These are phyloP conservation scores for Chlorella ohadii DNA, from an alignment of 139 green algal species.

Conservation along the genomic window DNA sequence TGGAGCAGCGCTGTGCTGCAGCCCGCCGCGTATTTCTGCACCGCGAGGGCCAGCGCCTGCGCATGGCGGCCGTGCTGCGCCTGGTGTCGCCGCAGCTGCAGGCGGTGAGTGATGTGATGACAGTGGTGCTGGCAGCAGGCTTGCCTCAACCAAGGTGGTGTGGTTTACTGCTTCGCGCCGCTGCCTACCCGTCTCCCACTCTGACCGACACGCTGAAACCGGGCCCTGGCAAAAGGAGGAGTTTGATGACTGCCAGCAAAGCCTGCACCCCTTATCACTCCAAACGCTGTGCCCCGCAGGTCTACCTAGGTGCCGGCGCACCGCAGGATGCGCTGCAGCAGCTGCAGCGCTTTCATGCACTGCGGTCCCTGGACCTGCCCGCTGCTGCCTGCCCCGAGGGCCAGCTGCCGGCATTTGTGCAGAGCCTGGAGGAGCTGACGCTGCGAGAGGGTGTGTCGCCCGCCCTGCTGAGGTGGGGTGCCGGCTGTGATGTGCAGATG, in stretches of 20 bases:
- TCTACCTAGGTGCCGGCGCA: not conserved
- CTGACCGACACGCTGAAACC: no score
- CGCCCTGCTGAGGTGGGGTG: not conserved
- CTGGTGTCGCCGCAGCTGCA: slow-evolving; percentile 9
- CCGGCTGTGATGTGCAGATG: not conserved
- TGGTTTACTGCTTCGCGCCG: no score
- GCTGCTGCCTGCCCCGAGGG: not conserved
- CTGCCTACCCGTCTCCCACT: no score
- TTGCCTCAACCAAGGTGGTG: no score
- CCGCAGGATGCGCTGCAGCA: not conserved
- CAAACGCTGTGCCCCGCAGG: no score
- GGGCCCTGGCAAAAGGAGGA: no score
- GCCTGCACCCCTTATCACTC: no score
- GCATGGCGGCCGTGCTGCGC: not conserved
- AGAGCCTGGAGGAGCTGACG: slow-evolving; percentile 8
- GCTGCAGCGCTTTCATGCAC: not conserved
- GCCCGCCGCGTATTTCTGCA: slow-evolving; percentile 11
- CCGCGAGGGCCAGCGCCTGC: not conserved
- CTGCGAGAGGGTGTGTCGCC: not conserved
- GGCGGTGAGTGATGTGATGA: no score
- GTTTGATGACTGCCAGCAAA: no score
- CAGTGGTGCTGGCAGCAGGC: no score
- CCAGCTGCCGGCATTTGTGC: not conserved
- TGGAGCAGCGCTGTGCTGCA: not conserved
- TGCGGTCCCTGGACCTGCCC: slow-evolving; percentile 11